Evolutionary conservation across 306 rosid species (phyloP).

Genomic region (Inga leiocalycina): DNA sequence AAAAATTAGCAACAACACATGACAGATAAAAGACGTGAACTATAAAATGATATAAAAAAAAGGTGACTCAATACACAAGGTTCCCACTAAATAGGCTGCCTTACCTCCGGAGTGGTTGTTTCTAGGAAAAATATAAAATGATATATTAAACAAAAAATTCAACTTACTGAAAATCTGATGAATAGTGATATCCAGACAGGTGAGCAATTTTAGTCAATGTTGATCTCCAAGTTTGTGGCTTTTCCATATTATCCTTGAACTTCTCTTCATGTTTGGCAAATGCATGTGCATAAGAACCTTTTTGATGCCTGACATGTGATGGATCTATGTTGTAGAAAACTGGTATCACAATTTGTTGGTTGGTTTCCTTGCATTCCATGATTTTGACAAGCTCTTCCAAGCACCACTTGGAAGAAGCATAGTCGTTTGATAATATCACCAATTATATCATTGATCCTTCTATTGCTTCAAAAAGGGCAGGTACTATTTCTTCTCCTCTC

Average conservation of each 20-base stretch:
- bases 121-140: too few species aligned
- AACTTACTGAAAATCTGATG: too few species aligned
- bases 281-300: neutral
- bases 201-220: neutral
- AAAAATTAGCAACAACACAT: neutral
- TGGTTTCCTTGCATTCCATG: neutral
- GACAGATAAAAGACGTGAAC: neutral
- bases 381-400: neutral
- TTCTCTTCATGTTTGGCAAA: neutral
- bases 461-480: neutral
- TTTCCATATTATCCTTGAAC: neutral
- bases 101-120: too few species aligned
- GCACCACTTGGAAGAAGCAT: neutral
- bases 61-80: too few species aligned
- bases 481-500: neutral
- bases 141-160: too few species aligned
- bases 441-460: too few species aligned
- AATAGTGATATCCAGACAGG: neutral
- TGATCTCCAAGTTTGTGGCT: neutral
- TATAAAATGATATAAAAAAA: too few species aligned
- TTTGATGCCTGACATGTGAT: neutral
- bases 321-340: neutral
- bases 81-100: too few species aligned
- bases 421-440: neutral
- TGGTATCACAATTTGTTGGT: neutral